Evolutionary conservation across 805 yeast species (phyloP).

Genomic region (Yamadazyma phyllophila): DNA sequence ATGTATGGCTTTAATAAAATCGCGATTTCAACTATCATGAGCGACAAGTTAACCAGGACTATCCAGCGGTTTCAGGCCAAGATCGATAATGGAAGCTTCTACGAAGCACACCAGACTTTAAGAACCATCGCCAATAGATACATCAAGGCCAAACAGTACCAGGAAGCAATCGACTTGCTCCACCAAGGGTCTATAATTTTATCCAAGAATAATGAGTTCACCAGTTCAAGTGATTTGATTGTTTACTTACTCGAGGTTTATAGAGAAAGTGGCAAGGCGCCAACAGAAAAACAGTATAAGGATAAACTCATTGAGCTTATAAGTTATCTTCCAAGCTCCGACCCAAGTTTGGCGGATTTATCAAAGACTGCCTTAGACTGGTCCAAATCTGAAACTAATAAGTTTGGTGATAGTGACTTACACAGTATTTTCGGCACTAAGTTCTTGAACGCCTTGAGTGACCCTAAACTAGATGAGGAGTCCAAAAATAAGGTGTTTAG

Average conservation of each 20-base stretch:
- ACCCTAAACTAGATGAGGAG: constrained; percentile 13
- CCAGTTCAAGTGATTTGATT: constrained; percentile 77
- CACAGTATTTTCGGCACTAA: constrained; percentile 73
- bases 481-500: constrained; percentile 45
- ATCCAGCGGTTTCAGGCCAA: constrained; percentile 64
- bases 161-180: constrained; percentile 71
- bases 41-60: constrained; percentile 52
- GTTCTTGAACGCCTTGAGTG: constrained; percentile 41
- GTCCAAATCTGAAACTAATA: constrained; percentile 50
- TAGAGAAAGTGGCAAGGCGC: constrained; percentile 45
- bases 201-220: constrained; percentile 67
- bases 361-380: constrained; percentile 66
- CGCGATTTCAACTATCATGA: constrained; percentile 2
- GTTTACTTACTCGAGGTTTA: constrained; percentile 71
- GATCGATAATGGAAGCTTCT: constrained; percentile 71
- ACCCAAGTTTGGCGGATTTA: constrained; percentile 56
- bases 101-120: constrained; percentile 95
- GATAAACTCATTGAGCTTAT: constrained; percentile 48
- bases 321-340: constrained; percentile 41
- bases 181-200: constrained; percentile 69
- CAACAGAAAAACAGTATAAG: constrained; percentile 39
- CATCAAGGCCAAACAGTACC: constrained; percentile 62
- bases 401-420: constrained; percentile 72
- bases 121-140: constrained; percentile 87
- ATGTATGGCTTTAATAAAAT: not conserved